Conservation (phyloP, 202 grass and related monocot genomes). For the Hordeum pubiflorum region DNA sequence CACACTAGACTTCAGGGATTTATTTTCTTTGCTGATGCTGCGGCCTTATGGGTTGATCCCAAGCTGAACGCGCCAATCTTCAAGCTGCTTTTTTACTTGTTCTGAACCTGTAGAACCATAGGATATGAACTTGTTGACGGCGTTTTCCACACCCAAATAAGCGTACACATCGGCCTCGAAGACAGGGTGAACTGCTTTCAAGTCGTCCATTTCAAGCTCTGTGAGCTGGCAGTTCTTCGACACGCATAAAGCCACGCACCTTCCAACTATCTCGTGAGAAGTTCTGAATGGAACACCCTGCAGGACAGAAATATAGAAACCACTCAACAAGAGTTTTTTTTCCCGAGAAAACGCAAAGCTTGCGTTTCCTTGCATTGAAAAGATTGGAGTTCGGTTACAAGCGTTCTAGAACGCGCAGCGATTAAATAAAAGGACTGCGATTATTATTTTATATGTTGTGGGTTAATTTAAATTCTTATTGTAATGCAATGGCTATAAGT, state of each 20-base stretch:
- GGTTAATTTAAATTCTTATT: no score
- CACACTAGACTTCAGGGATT: constrained; percentile 1
- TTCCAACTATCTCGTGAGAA: constrained; percentile 85
- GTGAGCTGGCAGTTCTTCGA: constrained; percentile 73
- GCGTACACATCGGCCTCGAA: constrained; percentile 78
- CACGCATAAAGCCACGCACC: constrained; percentile 67
- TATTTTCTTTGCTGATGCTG: constrained; percentile 5
- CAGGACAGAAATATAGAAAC: neutral
- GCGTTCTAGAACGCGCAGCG: no score
- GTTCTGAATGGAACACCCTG: constrained; percentile 90
- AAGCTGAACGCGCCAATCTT: constrained; percentile 60
- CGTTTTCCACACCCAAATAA: constrained; percentile 75
- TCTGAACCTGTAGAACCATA: constrained; percentile 79
- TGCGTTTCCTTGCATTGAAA: no score
- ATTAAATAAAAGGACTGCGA: no score
- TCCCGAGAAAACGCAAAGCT: no score
- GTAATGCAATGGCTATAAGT: no score
- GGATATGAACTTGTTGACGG: constrained; percentile 80
- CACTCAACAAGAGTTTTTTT: neutral
- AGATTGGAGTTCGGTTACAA: no score
- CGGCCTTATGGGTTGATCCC: constrained; percentile 27
- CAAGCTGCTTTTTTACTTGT: constrained; percentile 63
- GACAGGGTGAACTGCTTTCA: constrained; percentile 54
- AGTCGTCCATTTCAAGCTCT: constrained; percentile 56
- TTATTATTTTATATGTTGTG: no score